Percentiles rank a stretch among this genome's conserved stretches.
These are phyloP conservation scores for Nymphaea colorata DNA, from an alignment of 164 flowering plant genomes.

Conservation along the genomic window DNA sequence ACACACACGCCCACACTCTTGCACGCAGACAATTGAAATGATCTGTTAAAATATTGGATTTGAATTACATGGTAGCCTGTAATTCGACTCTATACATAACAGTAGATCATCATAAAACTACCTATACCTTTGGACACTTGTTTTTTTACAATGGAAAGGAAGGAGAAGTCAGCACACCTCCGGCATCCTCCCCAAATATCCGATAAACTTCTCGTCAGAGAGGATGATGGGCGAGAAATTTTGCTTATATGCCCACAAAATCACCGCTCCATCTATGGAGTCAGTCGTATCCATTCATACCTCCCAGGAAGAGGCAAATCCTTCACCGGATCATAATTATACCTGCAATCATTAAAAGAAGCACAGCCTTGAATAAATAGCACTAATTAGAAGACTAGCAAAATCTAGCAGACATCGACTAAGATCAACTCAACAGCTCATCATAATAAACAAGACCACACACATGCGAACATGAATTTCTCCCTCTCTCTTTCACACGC, in stretches of 20 bases:
- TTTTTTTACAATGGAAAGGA: background rate
- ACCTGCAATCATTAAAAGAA: conserved; percentile 34
- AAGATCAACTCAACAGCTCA: too few species aligned
- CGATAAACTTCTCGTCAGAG: too few species aligned
- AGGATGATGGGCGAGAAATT: too few species aligned
- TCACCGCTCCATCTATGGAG: conserved; percentile 14
- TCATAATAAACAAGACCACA: too few species aligned
- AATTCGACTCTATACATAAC: background rate
- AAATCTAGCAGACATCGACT: too few species aligned
- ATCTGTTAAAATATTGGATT: background rate
- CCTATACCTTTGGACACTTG: background rate
- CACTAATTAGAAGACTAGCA: background rate
- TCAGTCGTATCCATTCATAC: conserved; percentile 62
- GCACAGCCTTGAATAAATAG: background rate
- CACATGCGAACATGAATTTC: too few species aligned
- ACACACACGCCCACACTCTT: too few species aligned
- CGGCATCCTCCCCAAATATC: too few species aligned
- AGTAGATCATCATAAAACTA: too few species aligned
- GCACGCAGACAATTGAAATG: background rate
- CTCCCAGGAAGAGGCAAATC: conserved; percentile 77
- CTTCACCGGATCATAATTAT: conserved; percentile 65
- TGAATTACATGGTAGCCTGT: background rate
- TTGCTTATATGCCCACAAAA: background rate
- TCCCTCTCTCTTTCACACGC: too few species aligned
- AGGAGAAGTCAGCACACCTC: background rate